A percentile compares a stretch with the other conserved stretches of the same genome.
phyloP scores from a whole-genome alignment of 2,329 filamentous ascomycete genomes.

The Ophiognomonia clavigignenti-juglandacearum region DNA sequence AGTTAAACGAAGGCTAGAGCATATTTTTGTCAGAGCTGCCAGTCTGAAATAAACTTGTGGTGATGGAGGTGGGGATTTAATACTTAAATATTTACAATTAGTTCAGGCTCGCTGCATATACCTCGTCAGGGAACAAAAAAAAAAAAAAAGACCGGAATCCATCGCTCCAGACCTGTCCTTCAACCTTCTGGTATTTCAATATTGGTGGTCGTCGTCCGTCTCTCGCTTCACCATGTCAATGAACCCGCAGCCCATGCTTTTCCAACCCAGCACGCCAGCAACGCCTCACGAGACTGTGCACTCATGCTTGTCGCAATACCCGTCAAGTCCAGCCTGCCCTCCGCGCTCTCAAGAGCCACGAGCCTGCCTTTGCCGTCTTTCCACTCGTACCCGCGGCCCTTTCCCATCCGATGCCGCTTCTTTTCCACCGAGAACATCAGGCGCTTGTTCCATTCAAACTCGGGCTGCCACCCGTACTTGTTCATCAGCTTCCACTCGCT shows the following conservation, averaged over 20 bases:
- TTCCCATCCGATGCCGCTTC: background rate
- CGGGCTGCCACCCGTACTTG: slow-evolving; percentile 6
- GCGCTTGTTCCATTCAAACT: slow-evolving; percentile 9
- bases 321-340: slow-evolving; percentile 7
- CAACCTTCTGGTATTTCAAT: background rate
- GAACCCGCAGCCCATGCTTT: slow-evolving; percentile 4
- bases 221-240: background rate
- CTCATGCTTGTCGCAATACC: slow-evolving; percentile 8
- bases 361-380: slow-evolving; percentile 8
- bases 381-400: slow-evolving; percentile 2
- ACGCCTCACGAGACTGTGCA: slow-evolving; percentile 51
- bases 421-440: slow-evolving; percentile 10
- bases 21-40: too few species aligned
- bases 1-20: too few species aligned
- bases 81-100: too few species aligned
- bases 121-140: background rate
- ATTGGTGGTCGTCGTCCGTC: too few species aligned
- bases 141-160: too few species aligned
- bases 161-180: too few species aligned
- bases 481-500: slow-evolving; percentile 28
- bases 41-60: too few species aligned
- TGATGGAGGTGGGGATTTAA: too few species aligned
- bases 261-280: slow-evolving; percentile 33
- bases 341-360: slow-evolving; percentile 6
- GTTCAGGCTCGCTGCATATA: background rate